A percentile compares a stretch with the other conserved stretches of the same genome.
Evolutionary conservation across 352 stramenopile genomes (phyloP).

Genomic region (Globisporangium viniferum): DNA sequence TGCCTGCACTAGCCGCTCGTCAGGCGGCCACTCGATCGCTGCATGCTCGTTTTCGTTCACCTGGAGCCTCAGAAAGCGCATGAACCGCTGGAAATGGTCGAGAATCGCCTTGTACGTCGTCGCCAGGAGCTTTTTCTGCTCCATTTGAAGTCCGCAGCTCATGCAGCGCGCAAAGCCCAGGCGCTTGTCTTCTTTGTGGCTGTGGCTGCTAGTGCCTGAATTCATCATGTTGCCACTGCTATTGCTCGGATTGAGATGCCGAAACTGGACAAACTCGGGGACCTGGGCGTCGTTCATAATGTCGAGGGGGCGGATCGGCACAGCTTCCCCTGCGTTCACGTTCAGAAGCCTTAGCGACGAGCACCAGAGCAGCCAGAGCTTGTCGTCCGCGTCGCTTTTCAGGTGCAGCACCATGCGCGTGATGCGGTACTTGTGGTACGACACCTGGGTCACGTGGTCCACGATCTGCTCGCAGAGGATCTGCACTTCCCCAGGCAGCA

Average conservation of each 20-base stretch:
- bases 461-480: conserved; percentile 91
- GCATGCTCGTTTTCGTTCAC: conserved; percentile 41
- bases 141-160: conserved; percentile 78
- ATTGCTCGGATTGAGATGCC: not conserved
- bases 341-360: conserved; percentile 86
- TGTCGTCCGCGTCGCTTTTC: conserved; percentile 92
- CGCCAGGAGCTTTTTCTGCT: conserved; percentile 68
- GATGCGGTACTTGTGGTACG: conserved; percentile 90
- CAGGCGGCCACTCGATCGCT: conserved; percentile 87
- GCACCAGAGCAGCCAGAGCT: conserved; percentile 94
- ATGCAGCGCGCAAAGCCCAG: conserved; percentile 58
- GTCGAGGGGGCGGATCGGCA: conserved; percentile 42
- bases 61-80: conserved; percentile 56
- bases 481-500: conserved; percentile 89
- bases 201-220: not conserved
- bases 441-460: conserved; percentile 90
- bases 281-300: conserved; percentile 71
- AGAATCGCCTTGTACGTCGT: conserved; percentile 94
- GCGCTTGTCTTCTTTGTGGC: not conserved
- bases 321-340: conserved; percentile 16
- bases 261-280: conserved; percentile 41
- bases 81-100: conserved; percentile 90
- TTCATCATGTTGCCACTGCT: not conserved
- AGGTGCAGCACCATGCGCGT: conserved; percentile 94
- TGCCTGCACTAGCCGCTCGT: conserved; percentile 82